Base-by-base conservation (phyloP, 2,329 filamentous ascomycete genomes). In the Arthrobotrys musiformis region DNA sequence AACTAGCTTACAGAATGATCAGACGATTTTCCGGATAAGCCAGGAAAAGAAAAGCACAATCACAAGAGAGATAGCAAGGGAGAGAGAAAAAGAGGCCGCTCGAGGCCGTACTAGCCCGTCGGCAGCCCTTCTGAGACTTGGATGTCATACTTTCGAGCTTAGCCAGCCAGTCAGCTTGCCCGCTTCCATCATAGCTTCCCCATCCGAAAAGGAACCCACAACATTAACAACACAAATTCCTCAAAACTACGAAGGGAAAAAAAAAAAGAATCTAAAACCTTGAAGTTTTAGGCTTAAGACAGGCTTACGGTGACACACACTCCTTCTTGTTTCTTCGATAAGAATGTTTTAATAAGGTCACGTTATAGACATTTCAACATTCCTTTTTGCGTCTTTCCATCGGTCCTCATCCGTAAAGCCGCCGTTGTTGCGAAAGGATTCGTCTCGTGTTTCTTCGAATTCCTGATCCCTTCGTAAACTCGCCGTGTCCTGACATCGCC, bases 191-290 rank as follows among this genome's bases (percentile, higher is more conserved):
- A n/a, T n/a, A n/a, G n/a, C n/a, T n/a, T 17, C 35, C 28, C 67
- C 69, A 61, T 67, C 69, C 37, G 54, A 73, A 73, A 66, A 15
- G 69, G 60, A 70, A 60, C 64, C 42, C 56, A 70, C 72, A 70
- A 76, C 72, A 76, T 37, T 40, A 76, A 76, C 72, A 76, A 76
- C 72, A 70, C 72, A 76, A n/a, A 75, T 54, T n/a, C 2, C 13
- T 15, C 2, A 19, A 9, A 4, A n/a, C 19, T 19, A 17, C 11
- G 8, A 42, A n/a, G 17, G 2, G 8, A n/a, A n/a, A 17, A 7
- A 42, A 17, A 19, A 33, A 33, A 4, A 5, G 4, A 33, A 5
- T 33, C 9, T 33, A 33, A 5, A 5, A 50, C 24, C 48, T 58
- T 28, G 61, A n/a, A n/a, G 28, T 17, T 28, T 22, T 46, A n/a